These are phyloP conservation scores for Lepraria neglecta DNA, from an alignment of 495 filamentous ascomycete genomes.

Conservation along the genomic window DNA sequence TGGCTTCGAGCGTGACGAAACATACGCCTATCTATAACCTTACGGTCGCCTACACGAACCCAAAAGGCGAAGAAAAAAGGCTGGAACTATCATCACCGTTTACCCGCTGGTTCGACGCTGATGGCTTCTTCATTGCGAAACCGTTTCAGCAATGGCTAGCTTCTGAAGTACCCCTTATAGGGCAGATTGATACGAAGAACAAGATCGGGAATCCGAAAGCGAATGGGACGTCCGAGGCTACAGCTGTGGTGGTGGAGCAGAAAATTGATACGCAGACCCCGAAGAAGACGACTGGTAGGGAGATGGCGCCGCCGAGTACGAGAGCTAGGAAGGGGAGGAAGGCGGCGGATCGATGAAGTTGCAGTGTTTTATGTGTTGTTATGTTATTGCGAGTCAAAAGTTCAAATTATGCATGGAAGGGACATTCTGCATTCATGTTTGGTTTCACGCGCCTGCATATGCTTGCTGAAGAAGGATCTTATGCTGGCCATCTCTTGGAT, in stretches of 20 bases:
- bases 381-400: too few species aligned
- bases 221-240: slow-evolving; percentile 4
- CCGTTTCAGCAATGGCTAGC: slow-evolving; percentile 82
- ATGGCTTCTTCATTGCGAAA: slow-evolving; percentile 72
- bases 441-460: too few species aligned
- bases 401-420: too few species aligned
- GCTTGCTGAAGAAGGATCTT: too few species aligned
- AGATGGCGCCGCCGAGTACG: slow-evolving; percentile 12
- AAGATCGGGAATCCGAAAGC: slow-evolving; percentile 10
- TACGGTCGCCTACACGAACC: slow-evolving; percentile 46
- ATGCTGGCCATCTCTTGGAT: too few species aligned
- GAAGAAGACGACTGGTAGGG: slow-evolving; percentile 3
- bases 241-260: slow-evolving; percentile 15
- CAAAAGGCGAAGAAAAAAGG: slow-evolving; percentile 24
- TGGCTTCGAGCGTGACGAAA: slow-evolving; percentile 64
- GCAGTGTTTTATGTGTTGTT: too few species aligned
- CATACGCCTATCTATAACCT: slow-evolving; percentile 73
- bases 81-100: slow-evolving; percentile 61
- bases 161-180: slow-evolving; percentile 59
- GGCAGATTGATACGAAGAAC: slow-evolving; percentile 58
- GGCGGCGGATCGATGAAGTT: background rate
- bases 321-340: slow-evolving; percentile 18
- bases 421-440: too few species aligned
- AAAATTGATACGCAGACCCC: slow-evolving; percentile 11
- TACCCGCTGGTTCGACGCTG: slow-evolving; percentile 76